Conservation (phyloP, 768 basidiomycete genomes). For the Lactarius hengduanensis region DNA sequence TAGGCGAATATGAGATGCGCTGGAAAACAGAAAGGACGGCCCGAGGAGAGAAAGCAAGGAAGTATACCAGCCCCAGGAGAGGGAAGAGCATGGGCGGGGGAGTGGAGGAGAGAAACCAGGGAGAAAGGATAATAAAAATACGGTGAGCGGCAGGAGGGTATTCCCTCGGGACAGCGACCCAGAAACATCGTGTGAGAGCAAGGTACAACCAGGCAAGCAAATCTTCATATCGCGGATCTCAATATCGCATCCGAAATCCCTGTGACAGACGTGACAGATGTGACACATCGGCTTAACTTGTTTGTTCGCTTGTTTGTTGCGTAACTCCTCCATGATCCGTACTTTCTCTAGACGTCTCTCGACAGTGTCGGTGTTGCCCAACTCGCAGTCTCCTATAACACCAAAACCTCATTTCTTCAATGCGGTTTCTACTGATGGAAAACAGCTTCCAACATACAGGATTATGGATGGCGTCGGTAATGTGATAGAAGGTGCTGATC, state of each 20-base stretch:
- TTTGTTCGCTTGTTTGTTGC: not conserved
- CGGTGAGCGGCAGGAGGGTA: not conserved
- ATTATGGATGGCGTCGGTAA: conserved; percentile 80
- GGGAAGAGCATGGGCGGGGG: conserved; percentile 21
- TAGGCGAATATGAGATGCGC: conserved; percentile 39
- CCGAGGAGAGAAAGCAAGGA: conserved; percentile 32
- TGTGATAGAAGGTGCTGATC: conserved; percentile 65
- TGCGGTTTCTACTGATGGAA: conserved; percentile 58
- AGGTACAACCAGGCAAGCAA: not conserved
- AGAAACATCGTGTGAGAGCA: conserved; percentile 3
- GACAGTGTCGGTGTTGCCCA: conserved; percentile 38
- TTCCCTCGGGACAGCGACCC: not conserved
- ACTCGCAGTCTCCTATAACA: conserved; percentile 59
- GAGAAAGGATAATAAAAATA: conserved; percentile 1
- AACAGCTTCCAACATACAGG: conserved; percentile 81
- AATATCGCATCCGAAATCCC: not conserved
- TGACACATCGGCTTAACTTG: conserved; percentile 23
- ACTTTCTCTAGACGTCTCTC: conserved; percentile 8
- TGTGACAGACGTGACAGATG: not conserved
- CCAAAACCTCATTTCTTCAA: conserved; percentile 78
- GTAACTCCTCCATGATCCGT: conserved; percentile 26
- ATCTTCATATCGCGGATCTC: not conserved
- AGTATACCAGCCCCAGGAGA: conserved; percentile 14
- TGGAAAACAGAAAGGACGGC: conserved; percentile 34
- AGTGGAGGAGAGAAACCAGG: not conserved